Evolutionary conservation across 2,329 filamentous ascomycete species (phyloP).

Genomic region (Neofusicoccum umdonicola): DNA sequence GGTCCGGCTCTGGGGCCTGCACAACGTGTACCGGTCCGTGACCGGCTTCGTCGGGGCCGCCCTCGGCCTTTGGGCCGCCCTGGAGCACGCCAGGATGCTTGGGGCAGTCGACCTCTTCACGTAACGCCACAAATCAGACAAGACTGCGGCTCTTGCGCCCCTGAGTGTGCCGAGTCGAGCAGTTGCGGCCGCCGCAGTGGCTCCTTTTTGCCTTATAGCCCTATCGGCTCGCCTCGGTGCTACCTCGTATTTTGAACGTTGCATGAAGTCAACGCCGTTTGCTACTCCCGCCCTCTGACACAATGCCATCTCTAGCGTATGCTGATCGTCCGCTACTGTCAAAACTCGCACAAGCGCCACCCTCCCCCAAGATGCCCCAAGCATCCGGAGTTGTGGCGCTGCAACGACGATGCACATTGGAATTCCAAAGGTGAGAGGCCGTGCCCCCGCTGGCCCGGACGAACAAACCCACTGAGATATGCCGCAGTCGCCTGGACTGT

Average conservation of each 20-base stretch:
- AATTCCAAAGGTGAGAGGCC: constrained; percentile 1
- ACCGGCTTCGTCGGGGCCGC: constrained; percentile 4
- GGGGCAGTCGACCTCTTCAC: background rate
- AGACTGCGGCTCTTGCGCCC: background rate
- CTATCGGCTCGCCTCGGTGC: constrained; percentile 2
- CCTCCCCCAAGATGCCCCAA: background rate
- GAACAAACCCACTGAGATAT: background rate
- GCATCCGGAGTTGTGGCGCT: constrained; percentile 2
- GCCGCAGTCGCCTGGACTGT: background rate
- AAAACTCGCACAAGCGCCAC: background rate
- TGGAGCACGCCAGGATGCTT: background rate
- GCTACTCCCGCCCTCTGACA: background rate
- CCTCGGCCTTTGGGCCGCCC: background rate
- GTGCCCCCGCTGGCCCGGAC: background rate
- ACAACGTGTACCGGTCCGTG: constrained; percentile 1
- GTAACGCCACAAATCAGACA: background rate
- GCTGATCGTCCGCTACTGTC: constrained; percentile 6
- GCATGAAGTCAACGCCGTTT: background rate
- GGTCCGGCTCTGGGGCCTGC: background rate
- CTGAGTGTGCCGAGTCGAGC: background rate
- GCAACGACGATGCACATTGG: constrained; percentile 3
- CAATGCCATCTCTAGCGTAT: background rate
- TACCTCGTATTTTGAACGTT: constrained; percentile 8
- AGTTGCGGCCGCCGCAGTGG: background rate
- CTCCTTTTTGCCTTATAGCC: background rate